Evolutionary conservation across 164 flowering plant genomes (phyloP).

Genomic region (Vitis labrusca): DNA sequence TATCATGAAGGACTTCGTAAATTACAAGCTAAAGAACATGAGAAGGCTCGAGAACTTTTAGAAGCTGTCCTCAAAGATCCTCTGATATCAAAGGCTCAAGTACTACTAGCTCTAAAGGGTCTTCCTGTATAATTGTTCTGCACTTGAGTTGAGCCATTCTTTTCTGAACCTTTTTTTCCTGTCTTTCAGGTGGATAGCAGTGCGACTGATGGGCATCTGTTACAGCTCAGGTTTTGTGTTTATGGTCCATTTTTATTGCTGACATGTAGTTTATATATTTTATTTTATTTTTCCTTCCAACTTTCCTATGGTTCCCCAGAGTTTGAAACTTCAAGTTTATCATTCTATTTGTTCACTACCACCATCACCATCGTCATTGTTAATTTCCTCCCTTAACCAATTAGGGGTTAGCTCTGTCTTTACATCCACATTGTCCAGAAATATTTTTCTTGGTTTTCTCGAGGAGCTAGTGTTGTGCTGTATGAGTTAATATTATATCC

Average conservation of each 20-base stretch:
- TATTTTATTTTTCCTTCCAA: not conserved
- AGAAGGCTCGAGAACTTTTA: conserved; percentile 75
- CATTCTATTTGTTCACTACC: not conserved
- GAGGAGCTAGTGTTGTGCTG: not conserved
- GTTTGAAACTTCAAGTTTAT: not conserved
- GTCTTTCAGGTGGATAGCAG: conserved; percentile 57
- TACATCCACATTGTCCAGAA: no score
- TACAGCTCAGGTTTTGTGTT: conserved; percentile 75
- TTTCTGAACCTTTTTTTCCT: conserved; percentile 8
- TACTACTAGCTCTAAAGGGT: conserved; percentile 16
- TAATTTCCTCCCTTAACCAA: not conserved
- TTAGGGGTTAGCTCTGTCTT: not conserved
- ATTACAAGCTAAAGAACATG: conserved; percentile 82
- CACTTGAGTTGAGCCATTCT: not conserved
- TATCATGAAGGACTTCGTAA: conserved; percentile 91
- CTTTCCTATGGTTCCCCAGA: no score
- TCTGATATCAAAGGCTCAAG: conserved; percentile 70
- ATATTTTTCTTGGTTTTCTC: not conserved
- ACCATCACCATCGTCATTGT: not conserved
- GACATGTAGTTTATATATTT: not conserved
- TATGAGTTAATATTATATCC: not conserved
- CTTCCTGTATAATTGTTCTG: not conserved
- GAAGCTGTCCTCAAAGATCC: conserved; percentile 87
- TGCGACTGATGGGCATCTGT: conserved; percentile 75
- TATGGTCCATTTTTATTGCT: not conserved